phyloP scores from a whole-genome alignment of 225 moss, liverwort and hornwort species.

The Anthoceros angustus region DNA sequence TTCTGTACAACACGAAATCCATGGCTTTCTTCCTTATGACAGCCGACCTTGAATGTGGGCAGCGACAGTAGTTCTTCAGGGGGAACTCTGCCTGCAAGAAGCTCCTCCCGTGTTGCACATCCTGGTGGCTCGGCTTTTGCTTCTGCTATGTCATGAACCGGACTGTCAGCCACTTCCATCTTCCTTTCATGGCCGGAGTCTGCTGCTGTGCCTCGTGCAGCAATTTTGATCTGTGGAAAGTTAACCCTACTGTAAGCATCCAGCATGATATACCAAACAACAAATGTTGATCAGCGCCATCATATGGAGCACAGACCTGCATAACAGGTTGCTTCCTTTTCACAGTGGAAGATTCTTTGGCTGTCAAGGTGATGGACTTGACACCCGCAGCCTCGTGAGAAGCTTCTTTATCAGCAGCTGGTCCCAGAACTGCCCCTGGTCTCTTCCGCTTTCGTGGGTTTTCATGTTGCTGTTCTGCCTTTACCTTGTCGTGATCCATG shows the following conservation, averaged over 20 bases:
- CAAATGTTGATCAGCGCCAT: background rate
- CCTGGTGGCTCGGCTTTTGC: constrained; percentile 15
- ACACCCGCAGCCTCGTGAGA: constrained; percentile 97
- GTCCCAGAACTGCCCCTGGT: constrained; percentile 63
- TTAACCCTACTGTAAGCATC: background rate
- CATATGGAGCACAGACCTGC: constrained; percentile 31
- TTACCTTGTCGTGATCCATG: background rate
- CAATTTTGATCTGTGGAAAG: constrained; percentile 57
- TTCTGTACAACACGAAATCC: background rate
- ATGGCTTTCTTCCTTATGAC: background rate
- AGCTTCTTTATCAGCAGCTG: constrained; percentile 63
- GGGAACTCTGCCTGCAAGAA: constrained; percentile 65
- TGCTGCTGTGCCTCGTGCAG: constrained; percentile 33
- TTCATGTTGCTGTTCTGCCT: constrained; percentile 18
- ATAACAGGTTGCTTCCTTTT: constrained; percentile 85
- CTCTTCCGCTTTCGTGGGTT: constrained; percentile 58
- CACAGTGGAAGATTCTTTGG: constrained; percentile 38
- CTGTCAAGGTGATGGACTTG: constrained; percentile 43
- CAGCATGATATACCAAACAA: background rate
- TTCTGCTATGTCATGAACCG: constrained; percentile 27
- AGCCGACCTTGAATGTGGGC: constrained; percentile 56
- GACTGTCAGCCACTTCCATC: constrained; percentile 18
- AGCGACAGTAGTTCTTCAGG: constrained; percentile 59
- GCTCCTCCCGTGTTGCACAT: constrained; percentile 49
- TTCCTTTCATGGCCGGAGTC: constrained; percentile 24